Conservation (phyloP, 768 basidiomycete genomes). For the Termitomyces sp. region DNA sequence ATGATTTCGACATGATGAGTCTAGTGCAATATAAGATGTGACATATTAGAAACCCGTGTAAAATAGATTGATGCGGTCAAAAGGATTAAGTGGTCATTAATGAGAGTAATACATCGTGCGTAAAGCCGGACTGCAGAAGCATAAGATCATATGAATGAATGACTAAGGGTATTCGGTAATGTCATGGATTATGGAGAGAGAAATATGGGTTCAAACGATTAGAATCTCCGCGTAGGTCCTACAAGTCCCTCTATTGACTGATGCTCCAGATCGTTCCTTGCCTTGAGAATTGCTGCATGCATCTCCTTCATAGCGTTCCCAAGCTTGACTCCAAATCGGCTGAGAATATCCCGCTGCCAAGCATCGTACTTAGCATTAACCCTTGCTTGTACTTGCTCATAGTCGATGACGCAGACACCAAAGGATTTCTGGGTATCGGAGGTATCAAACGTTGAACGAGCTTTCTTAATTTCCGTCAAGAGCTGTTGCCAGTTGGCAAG, state of each 20-base stretch:
- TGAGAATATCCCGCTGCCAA: slow-evolving; percentile 95
- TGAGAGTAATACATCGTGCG: slow-evolving; percentile 13
- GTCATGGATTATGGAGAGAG: slow-evolving; percentile 1
- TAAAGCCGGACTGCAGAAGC: slow-evolving; percentile 2
- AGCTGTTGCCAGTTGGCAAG: slow-evolving; percentile 94
- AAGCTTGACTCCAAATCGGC: slow-evolving; percentile 88
- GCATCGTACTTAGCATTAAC: slow-evolving; percentile 99
- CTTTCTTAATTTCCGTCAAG: slow-evolving; percentile 94
- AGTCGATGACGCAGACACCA: slow-evolving; percentile 92
- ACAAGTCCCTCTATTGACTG: slow-evolving; percentile 93
- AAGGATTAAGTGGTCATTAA: slow-evolving; percentile 6
- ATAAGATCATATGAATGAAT: slow-evolving; percentile 10
- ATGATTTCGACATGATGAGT: not conserved
- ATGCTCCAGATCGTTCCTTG: slow-evolving; percentile 91
- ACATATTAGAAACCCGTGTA: not conserved
- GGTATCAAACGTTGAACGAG: slow-evolving; percentile 94
- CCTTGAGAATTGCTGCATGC: slow-evolving; percentile 89
- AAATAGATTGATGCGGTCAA: not conserved
- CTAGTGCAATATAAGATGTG: not conserved
- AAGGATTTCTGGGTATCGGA: slow-evolving; percentile 90
- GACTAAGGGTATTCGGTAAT: slow-evolving; percentile 11
- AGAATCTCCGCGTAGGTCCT: slow-evolving; percentile 46
- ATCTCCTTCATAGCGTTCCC: slow-evolving; percentile 97
- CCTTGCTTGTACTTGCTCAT: slow-evolving; percentile 95
- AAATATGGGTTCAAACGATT: slow-evolving; percentile 15